A percentile compares a stretch with the other conserved stretches of the same genome.
Evolutionary conservation across 1,284 basidiomycete genomes (phyloP).

Genomic region (Ustilago esculenta): DNA sequence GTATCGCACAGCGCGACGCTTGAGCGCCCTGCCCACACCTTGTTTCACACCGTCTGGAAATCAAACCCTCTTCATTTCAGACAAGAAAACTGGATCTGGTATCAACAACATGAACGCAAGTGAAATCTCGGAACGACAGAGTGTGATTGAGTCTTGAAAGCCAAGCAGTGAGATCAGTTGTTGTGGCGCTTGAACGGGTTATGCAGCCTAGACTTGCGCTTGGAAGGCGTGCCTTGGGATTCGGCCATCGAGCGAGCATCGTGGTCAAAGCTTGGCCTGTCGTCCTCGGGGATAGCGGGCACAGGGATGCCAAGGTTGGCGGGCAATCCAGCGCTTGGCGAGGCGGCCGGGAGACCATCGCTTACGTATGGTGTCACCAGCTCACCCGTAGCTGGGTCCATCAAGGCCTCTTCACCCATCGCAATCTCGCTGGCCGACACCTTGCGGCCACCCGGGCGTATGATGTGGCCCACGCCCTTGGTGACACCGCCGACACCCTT

Average conservation of each 20-base stretch:
- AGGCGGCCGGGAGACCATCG: conserved; percentile 25
- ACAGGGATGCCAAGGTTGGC: conserved; percentile 22
- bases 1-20: no score
- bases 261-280: conserved; percentile 24
- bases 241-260: conserved; percentile 35
- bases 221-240: conserved; percentile 36
- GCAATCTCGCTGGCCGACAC: conserved; percentile 14
- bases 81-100: no score
- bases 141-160: no score
- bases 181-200: conserved; percentile 58
- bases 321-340: conserved; percentile 13
- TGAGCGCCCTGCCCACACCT: no score
- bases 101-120: not conserved
- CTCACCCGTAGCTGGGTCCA: conserved; percentile 34
- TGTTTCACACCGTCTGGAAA: no score
- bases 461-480: conserved; percentile 64
- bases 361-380: conserved; percentile 11
- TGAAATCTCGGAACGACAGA: no score
- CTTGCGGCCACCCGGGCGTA: conserved; percentile 28
- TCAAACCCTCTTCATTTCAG: no score
- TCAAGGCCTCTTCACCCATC: conserved; percentile 15
- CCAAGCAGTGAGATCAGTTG: conserved; percentile 1
- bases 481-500: conserved; percentile 62
- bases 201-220: conserved; percentile 48
- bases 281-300: conserved; percentile 30